A percentile compares a stretch with the other conserved stretches of the same genome.
Evolutionary conservation across 139 green algal genomes (phyloP).

Genomic region (Chlamydomonas sp.): DNA sequence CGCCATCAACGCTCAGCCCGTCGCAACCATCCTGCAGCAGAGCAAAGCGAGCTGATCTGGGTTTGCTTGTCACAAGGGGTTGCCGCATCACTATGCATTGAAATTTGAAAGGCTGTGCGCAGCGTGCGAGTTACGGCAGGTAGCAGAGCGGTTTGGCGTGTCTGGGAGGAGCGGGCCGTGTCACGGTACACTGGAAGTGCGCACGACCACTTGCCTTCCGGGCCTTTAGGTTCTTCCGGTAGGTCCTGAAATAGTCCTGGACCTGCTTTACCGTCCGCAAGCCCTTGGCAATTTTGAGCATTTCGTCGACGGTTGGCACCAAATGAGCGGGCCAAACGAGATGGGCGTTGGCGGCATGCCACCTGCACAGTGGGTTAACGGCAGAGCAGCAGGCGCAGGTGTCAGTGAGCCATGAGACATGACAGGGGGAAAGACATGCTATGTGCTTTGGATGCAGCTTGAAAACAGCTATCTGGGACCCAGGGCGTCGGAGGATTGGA

Average conservation of each 20-base stretch:
- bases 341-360: constrained; percentile 26
- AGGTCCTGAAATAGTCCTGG: constrained; percentile 20
- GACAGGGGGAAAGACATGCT: neutral
- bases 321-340: neutral
- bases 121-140: neutral
- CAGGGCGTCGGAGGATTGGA: no score
- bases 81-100: neutral
- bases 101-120: neutral
- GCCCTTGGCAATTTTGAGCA: constrained; percentile 37
- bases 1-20: no score
- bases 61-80: neutral
- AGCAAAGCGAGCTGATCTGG: neutral
- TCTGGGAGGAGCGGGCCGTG: neutral
- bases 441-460: neutral
- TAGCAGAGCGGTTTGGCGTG: neutral
- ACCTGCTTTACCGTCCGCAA: constrained; percentile 32
- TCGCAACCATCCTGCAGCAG: neutral
- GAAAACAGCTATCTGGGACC: no score
- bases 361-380: neutral
- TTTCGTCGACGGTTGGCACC: constrained; percentile 18
- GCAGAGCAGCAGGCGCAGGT: no score
- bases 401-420: neutral
- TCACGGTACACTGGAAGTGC: neutral
- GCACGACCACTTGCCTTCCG: constrained; percentile 1
- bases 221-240: constrained; percentile 12